Conservation (phyloP, 495 filamentous ascomycete species). For the Neurospora intermedia region DNA sequence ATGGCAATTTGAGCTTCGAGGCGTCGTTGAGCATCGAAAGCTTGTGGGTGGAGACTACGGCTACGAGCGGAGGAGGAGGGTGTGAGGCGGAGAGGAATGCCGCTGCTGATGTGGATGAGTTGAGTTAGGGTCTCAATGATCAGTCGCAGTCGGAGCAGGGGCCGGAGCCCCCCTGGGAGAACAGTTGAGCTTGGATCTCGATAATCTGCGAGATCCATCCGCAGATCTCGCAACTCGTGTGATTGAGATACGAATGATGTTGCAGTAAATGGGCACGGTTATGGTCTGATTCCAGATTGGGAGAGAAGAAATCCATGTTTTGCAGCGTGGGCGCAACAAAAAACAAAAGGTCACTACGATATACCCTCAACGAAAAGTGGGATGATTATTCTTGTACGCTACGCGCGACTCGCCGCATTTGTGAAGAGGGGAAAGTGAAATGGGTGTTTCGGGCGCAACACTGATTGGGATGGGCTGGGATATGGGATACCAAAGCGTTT, state of each 20-base stretch:
- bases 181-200: neutral
- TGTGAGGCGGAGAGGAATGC: neutral
- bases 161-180: neutral
- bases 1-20: slow-evolving; percentile 13
- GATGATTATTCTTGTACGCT: neutral
- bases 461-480: neutral
- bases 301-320: neutral
- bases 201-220: neutral
- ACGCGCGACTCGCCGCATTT: neutral
- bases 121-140: neutral
- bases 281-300: neutral
- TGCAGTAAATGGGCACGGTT: neutral
- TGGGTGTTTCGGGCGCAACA: neutral
- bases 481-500: neutral
- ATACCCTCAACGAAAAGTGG: neutral
- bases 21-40: slow-evolving; percentile 10
- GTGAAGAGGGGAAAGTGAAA: neutral
- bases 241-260: neutral
- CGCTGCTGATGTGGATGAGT: neutral
- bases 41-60: slow-evolving; percentile 5
- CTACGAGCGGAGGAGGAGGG: neutral
- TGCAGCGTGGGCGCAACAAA: neutral
- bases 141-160: neutral
- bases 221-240: neutral
- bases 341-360: neutral